Conservation (phyloP, 1,284 basidiomycete species). For the Naganishia sp. region DNA sequence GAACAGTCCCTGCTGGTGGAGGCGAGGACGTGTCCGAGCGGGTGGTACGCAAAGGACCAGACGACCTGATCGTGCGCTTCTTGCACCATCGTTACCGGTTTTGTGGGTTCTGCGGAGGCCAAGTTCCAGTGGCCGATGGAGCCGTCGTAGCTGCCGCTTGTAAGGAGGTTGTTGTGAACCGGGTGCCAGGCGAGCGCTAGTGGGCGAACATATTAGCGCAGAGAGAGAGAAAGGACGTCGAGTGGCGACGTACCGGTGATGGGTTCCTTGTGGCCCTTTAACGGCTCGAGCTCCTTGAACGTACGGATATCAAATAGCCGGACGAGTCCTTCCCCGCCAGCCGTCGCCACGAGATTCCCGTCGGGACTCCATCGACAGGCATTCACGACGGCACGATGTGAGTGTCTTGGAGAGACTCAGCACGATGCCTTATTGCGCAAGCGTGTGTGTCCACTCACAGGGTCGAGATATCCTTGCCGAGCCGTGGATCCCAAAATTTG, state of each 20-base stretch:
- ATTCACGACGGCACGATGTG: conserved; percentile 96
- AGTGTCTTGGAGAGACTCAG: conserved; percentile 63
- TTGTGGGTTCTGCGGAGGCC: conserved; percentile 48
- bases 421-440: not conserved
- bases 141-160: conserved; percentile 91
- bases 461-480: conserved; percentile 80
- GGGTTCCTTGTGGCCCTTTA: conserved; percentile 96
- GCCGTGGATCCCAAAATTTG: conserved; percentile 98
- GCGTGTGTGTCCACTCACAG: conserved; percentile 60
- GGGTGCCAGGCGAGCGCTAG: conserved; percentile 93
- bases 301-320: conserved; percentile 97
- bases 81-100: conserved; percentile 76
- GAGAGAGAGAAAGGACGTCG: not conserved
- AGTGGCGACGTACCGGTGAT: conserved; percentile 76
- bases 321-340: conserved; percentile 88
- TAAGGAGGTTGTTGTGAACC: conserved; percentile 79
- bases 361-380: conserved; percentile 89
- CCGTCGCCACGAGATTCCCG: conserved; percentile 89
- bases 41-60: conserved; percentile 93
- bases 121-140: conserved; percentile 92
- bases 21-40: conserved; percentile 89
- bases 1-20: conserved; percentile 95
- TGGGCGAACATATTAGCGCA: not conserved
- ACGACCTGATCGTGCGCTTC: conserved; percentile 97
- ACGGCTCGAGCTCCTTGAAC: conserved; percentile 88